Base-by-base conservation (phyloP, 371 early-diverging fungal species). In the Actinomortierella ambigua region DNA sequence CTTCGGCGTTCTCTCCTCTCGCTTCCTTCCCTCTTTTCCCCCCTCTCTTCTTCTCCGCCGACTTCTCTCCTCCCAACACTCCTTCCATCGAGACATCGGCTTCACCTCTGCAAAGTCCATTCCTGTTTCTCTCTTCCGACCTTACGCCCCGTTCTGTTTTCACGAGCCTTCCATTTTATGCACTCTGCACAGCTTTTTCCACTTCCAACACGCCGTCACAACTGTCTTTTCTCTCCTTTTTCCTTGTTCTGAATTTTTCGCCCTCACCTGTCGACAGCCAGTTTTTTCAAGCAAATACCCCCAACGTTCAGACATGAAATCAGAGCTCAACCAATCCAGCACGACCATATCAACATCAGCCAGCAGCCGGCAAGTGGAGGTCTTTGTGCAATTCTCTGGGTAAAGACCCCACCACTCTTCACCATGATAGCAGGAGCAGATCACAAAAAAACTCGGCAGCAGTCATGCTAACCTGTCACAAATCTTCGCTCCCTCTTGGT, bases 301-400 rank as follows among this genome's bases (percentile, higher is more conserved):
- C 22, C n/a, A n/a, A n/a, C n/a, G n/a, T 20, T 22, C 42, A 52
- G 34, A 23, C 50, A 71, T 71, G 73, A 71, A 71, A 53, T 18
- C 52, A 46, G 63, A 63, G 47, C 29, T 47, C 44, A 71, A 55
- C 47, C 58, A 62, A 24, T 66, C 73, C 1, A 58, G 66, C 29
- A 20, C 41, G 6, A 62, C 73, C 1, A 50, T 57, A 7, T 71
- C 70, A 1, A 29, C 59, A 27, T 28, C 56, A 15, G 50, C 60
- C 29, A 66, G 63, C 57, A 71, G 67, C 28, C 66, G 73, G 14
- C 60, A 71, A 28, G 73, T 71, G 27, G 73, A 71, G 20, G 49
- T 71, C 57, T 71, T 71, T 66, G 67, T 71, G 29, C 73, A 71
- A 46, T 71, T 71, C 53, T 71, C 73, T 24, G 73, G 73, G 54